These are phyloP conservation scores for Psidium guajava DNA, from an alignment of 345 rosid genomes.

Conservation along the genomic window DNA sequence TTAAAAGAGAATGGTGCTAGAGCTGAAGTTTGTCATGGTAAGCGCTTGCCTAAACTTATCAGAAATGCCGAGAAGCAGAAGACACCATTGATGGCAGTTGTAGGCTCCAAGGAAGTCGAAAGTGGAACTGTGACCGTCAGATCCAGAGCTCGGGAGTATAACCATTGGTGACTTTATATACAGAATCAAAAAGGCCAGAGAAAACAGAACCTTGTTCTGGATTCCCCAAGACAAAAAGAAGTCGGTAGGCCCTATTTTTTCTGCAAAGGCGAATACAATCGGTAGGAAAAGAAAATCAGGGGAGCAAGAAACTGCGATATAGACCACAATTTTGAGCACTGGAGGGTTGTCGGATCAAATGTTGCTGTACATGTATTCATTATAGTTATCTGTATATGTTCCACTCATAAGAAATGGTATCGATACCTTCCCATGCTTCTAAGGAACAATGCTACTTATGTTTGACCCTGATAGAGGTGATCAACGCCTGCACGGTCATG, in stretches of 20 bases:
- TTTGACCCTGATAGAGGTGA: background rate
- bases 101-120: constrained; percentile 85
- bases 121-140: constrained; percentile 56
- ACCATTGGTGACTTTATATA: constrained; percentile 48
- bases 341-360: background rate
- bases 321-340: background rate
- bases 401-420: background rate
- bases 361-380: background rate
- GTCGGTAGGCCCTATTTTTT: background rate
- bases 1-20: constrained; percentile 53
- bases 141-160: constrained; percentile 77
- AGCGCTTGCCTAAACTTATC: constrained; percentile 84
- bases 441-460: background rate
- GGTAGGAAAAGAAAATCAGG: background rate
- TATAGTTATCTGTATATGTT: background rate
- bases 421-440: background rate
- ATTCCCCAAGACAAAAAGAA: background rate
- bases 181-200: constrained; percentile 38
- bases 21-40: constrained; percentile 77
- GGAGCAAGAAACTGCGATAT: background rate
- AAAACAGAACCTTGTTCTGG: constrained; percentile 27
- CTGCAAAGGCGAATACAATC: background rate
- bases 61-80: constrained; percentile 89
- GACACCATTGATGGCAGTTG: constrained; percentile 81
- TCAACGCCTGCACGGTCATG: background rate